These are phyloP conservation scores for Colletotrichum caudatum DNA, from an alignment of 2,329 filamentous ascomycete genomes.

Conservation along the genomic window DNA sequence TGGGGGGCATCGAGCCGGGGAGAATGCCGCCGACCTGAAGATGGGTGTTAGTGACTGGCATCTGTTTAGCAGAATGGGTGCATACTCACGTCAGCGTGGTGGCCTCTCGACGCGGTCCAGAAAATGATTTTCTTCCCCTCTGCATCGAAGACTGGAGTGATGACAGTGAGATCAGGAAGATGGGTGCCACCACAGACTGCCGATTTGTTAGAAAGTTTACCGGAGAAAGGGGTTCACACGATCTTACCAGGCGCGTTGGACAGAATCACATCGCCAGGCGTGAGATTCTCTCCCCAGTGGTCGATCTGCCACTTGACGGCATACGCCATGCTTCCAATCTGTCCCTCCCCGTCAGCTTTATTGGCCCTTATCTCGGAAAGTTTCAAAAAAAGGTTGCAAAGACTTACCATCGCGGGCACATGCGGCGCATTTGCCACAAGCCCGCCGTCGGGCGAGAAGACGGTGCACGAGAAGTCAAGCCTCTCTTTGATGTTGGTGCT, in stretches of 20 bases:
- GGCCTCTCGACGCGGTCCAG: conserved; percentile 75
- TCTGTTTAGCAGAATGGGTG: rapidly evolving
- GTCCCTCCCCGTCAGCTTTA: not conserved
- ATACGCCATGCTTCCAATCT: conserved; percentile 82
- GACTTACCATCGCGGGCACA: conserved; percentile 72
- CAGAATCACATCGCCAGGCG: conserved; percentile 52
- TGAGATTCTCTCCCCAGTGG: conserved; percentile 65
- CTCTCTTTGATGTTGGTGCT: conserved; percentile 85
- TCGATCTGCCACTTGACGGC: conserved; percentile 76
- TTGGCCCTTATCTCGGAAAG: rapidly evolving
- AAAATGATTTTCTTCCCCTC: conserved; percentile 54
- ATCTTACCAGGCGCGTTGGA: conserved; percentile 47
- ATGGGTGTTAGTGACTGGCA: not conserved
- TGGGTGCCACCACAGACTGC: conserved; percentile 53
- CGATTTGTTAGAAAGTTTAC: conserved; percentile 25
- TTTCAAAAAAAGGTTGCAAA: not conserved
- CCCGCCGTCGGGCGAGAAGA: conserved; percentile 80
- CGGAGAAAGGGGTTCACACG: no score
- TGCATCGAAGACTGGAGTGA: conserved; percentile 53
- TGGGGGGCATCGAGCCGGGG: conserved; percentile 85
- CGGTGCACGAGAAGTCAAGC: conserved; percentile 83
- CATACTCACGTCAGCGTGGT: conserved; percentile 72
- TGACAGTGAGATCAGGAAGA: conserved; percentile 54
- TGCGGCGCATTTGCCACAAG: conserved; percentile 82
- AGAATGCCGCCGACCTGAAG: conserved; percentile 76